Base-by-base conservation (phyloP, 2,329 filamentous ascomycete genomes). In the Pseudogymnoascus sp. region DNA sequence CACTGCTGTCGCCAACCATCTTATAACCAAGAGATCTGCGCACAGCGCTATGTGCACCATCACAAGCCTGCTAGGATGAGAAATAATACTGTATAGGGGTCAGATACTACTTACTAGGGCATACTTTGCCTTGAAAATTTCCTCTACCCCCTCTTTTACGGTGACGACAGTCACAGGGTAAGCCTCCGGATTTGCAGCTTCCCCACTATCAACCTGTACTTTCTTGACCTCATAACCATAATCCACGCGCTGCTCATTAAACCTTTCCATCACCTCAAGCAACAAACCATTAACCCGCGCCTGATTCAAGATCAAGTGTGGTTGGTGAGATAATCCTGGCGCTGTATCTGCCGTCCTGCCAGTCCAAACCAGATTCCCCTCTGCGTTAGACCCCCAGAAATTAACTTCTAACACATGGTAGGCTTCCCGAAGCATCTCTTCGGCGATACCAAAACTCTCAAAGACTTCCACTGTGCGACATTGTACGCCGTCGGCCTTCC, bases 401-500 rank as follows among this genome's bases (percentile, higher is more conserved):
- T 78, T 75, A 1, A 83, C 72, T 70, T 85, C 83, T 8, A 82
- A 70, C 6, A 82, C 79, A 69, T 85, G 83, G 66, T 81, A 85
- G 0, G 82, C 76, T 64, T 85, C 82, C 40, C 77, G 76, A 28
- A 84, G 76, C 37, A 86, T 73, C 18, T 78, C 75, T 50, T 84
- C 82, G 1, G 78, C 75, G 3, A 85, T 78, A 0, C 78, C 81
- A 34, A 86, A 83, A 50, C 81, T 83, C 68, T 87, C 84, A 60
- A 86, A 84, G 21, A 87, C 79, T 70, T 87, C 84, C 12, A 86
- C 82, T 0, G 83, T 85, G 1, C 83, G 82, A 63, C 80, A 82
- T 72, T 86, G 83, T 16, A 85, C 81, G 1, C 84, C 84, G 65
- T 89, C 86, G 12, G 86, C 87, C 72, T 89, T 84, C 2, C 85